Conservation (phyloP, 192 early-diverging fungal genomes). For the Podila clonocystis region DNA sequence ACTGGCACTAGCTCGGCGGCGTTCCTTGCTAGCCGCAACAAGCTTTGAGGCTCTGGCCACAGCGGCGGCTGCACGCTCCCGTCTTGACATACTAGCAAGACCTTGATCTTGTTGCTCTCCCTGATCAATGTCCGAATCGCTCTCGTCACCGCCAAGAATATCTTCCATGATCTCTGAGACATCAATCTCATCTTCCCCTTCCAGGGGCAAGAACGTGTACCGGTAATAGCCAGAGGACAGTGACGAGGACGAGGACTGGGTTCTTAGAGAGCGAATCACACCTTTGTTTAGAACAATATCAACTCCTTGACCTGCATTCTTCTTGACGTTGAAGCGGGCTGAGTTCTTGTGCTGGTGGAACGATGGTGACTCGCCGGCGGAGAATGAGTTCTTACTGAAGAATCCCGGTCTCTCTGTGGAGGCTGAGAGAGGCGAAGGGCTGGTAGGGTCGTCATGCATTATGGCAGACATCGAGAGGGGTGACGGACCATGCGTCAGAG, state of each 20-base stretch:
- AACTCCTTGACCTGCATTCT: slow-evolving; percentile 43
- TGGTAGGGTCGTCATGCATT: slow-evolving; percentile 8
- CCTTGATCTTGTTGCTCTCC: slow-evolving; percentile 8
- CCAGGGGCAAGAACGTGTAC: slow-evolving; percentile 51
- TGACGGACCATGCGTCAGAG: slow-evolving; percentile 45
- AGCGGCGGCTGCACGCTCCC: slow-evolving; percentile 35
- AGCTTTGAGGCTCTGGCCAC: slow-evolving; percentile 32
- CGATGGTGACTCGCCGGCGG: neutral
- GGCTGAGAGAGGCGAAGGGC: neutral
- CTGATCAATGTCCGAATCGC: slow-evolving; percentile 41
- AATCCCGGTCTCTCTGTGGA: neutral
- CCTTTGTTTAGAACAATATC: slow-evolving; percentile 52
- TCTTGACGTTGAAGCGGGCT: slow-evolving; percentile 19
- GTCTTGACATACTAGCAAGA: slow-evolving; percentile 16
- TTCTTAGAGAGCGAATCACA: slow-evolving; percentile 30
- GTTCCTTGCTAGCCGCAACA: slow-evolving; percentile 43
- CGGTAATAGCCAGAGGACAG: slow-evolving; percentile 18
- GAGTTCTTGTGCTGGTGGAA: neutral
- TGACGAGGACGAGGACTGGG: slow-evolving; percentile 2
- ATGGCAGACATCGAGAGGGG: slow-evolving; percentile 38
- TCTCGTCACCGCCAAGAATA: slow-evolving; percentile 34
- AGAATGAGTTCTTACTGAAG: neutral
- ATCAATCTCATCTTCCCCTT: slow-evolving; percentile 52
- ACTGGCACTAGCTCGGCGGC: slow-evolving; percentile 21
- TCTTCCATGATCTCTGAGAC: slow-evolving; percentile 58